phyloP scores from a whole-genome alignment of 2,329 filamentous ascomycete genomes.

The Apiospora pterosperma region DNA sequence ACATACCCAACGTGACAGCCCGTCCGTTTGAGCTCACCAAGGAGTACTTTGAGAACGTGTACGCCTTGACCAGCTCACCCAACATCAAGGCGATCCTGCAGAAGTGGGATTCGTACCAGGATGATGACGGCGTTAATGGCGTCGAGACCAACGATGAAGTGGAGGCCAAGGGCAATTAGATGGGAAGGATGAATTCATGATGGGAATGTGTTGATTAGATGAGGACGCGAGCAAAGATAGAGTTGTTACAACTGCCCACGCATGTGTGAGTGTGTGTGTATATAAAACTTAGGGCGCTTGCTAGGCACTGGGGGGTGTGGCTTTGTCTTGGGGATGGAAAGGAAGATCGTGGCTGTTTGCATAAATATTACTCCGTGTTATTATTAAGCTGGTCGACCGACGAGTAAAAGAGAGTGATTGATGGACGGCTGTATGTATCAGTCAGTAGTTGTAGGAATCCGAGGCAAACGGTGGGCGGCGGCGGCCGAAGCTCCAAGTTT shows the following conservation, averaged over 20 bases:
- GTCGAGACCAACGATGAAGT: constrained; percentile 30
- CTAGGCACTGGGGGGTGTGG: too few species aligned
- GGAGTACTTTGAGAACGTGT: constrained; percentile 99
- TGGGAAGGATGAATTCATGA: constrained; percentile 19
- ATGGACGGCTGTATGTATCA: neutral
- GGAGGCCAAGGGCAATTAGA: constrained; percentile 33
- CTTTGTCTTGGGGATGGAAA: neutral
- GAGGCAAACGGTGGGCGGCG: neutral
- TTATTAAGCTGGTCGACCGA: neutral
- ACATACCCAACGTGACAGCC: constrained; percentile 98
- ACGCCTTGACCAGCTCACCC: constrained; percentile 81
- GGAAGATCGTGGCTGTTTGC: neutral
- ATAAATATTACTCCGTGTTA: neutral
- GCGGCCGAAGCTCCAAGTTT: neutral
- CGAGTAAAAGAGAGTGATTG: neutral
- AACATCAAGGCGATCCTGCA: constrained; percentile 77
- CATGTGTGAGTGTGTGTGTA: too few species aligned
- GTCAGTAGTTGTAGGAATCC: neutral
- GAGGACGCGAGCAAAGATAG: neutral
- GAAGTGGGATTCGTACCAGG: constrained; percentile 78
- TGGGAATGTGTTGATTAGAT: neutral
- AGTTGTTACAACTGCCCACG: neutral
- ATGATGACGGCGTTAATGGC: constrained; percentile 35
- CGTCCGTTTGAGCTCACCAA: constrained; percentile 92
- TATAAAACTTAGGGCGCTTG: neutral